A percentile compares a stretch with the other conserved stretches of the same genome.
Conservation (phyloP, 768 basidiomycete species). For the Rhodotorula graminis region DNA sequence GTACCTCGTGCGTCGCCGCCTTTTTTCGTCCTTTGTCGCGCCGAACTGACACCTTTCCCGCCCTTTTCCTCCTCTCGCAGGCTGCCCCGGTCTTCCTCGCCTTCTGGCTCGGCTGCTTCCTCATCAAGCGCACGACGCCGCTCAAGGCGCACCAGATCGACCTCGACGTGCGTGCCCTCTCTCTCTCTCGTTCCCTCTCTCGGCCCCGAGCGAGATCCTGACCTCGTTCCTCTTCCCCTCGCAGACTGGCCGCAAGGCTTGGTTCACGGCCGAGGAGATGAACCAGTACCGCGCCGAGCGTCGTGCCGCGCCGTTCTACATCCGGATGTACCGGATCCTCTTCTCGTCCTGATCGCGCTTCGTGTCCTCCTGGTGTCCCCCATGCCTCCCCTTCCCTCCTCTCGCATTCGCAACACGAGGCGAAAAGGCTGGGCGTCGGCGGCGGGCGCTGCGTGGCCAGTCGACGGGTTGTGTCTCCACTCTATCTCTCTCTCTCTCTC, state of each 20-base stretch:
- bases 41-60: not conserved
- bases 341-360: slow-evolving; percentile 30
- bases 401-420: not conserved
- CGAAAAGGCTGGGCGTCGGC: not conserved
- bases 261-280: slow-evolving; percentile 40
- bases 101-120: slow-evolving; percentile 37
- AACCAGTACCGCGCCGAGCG: slow-evolving; percentile 33
- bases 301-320: slow-evolving; percentile 23
- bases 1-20: slow-evolving; percentile 11
- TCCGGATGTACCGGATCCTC: slow-evolving; percentile 28
- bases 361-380: too few relatives aligned
- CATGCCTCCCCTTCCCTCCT: too few relatives aligned
- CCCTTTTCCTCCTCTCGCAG: not conserved
- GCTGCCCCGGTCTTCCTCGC: slow-evolving; percentile 35
- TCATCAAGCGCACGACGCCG: slow-evolving; percentile 39
- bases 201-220: not conserved
- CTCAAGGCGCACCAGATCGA: slow-evolving; percentile 40
- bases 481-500: not conserved
- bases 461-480: not conserved
- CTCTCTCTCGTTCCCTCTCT: not conserved
- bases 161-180: slow-evolving; percentile 24
- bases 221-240: not conserved
- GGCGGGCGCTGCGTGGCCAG: too few relatives aligned
- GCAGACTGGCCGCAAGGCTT: slow-evolving; percentile 41
- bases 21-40: not conserved